phyloP scores from a whole-genome alignment of 2,329 filamentous ascomycete genomes.

The Botrytis medusae region DNA sequence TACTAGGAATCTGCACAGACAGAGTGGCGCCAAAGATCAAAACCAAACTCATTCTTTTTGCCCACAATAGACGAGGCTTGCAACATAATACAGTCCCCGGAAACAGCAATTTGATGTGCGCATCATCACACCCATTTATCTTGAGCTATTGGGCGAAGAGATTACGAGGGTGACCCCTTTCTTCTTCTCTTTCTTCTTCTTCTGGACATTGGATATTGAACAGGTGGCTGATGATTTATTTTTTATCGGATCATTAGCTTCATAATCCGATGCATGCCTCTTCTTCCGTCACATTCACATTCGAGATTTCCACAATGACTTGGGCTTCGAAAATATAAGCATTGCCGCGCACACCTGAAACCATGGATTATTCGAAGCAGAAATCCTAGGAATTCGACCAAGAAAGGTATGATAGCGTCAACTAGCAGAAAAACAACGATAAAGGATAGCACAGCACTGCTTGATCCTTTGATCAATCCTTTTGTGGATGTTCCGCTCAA shows the following conservation, averaged over 20 bases:
- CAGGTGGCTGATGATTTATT: background rate
- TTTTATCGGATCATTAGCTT: slow-evolving; percentile 13
- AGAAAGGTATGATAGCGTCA: background rate
- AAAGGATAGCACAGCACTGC: background rate
- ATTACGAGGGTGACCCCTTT: background rate
- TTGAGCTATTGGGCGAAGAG: background rate
- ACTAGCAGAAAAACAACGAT: background rate
- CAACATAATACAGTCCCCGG: background rate
- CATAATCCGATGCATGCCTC: background rate
- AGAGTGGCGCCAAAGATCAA: background rate
- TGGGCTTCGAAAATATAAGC: background rate
- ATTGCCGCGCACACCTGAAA: background rate
- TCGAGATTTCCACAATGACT: background rate
- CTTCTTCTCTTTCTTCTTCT: background rate
- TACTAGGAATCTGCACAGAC: background rate
- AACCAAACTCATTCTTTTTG: background rate
- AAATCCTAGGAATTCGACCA: background rate
- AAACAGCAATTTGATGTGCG: slow-evolving; percentile 12
- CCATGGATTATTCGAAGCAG: background rate
- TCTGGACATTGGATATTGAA: background rate
- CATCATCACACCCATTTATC: background rate
- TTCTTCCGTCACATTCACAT: background rate
- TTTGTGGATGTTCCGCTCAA: background rate
- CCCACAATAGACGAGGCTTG: slow-evolving; percentile 1
- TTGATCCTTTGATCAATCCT: background rate